Conservation (phyloP, 345 rosid species). For the Trapa bicornis region DNA sequence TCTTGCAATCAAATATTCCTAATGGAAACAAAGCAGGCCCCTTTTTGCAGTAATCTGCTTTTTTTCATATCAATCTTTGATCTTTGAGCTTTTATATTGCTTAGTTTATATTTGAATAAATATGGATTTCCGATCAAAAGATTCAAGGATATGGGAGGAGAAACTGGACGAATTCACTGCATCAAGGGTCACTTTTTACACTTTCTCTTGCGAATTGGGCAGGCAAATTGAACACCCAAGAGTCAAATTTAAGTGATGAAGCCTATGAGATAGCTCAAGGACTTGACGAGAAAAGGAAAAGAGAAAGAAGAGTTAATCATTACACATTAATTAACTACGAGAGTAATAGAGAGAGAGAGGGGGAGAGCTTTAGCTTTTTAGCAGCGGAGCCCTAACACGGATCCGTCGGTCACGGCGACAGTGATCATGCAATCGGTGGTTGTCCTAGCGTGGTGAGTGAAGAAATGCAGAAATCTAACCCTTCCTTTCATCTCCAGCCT, state of each 20-base stretch:
- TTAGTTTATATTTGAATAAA: background rate
- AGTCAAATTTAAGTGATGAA: slow-evolving; percentile 1
- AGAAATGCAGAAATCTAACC: slow-evolving; percentile 65
- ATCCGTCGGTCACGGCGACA: slow-evolving; percentile 63
- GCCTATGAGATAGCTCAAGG: background rate
- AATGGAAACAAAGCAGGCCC: background rate
- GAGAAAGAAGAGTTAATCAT: background rate
- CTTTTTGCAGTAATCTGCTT: background rate
- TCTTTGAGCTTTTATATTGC: background rate
- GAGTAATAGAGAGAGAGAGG: background rate
- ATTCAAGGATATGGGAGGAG: too few species aligned
- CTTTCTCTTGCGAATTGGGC: background rate
- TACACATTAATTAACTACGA: background rate
- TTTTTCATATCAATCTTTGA: background rate
- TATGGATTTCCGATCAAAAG: too few species aligned
- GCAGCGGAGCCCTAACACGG: slow-evolving; percentile 84
- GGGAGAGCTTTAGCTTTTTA: slow-evolving; percentile 6
- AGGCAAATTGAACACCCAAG: background rate
- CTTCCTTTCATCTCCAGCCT: slow-evolving; percentile 81
- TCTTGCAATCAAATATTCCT: background rate
- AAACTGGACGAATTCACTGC: background rate
- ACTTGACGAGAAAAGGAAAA: background rate
- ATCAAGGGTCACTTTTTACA: background rate
- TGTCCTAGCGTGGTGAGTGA: slow-evolving; percentile 70
- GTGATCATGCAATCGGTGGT: slow-evolving; percentile 58